phyloP scores from a whole-genome alignment of 1,139 yeast species.

The Komagataea norvegica region DNA sequence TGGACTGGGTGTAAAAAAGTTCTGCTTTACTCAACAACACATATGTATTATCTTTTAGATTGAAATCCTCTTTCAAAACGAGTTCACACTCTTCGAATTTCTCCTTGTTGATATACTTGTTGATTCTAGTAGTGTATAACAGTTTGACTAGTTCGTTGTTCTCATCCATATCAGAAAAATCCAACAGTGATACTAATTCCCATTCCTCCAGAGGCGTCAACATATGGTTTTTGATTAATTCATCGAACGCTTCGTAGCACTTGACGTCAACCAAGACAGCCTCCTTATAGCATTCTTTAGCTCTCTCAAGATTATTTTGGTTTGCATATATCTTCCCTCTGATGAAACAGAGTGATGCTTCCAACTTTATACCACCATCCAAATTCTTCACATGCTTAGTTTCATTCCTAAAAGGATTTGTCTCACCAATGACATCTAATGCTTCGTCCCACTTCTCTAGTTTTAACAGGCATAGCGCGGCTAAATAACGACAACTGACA shows the following conservation, averaged over 20 bases:
- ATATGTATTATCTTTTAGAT: conserved; percentile 64
- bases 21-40: conserved; percentile 69
- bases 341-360: conserved; percentile 81
- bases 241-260: conserved; percentile 90
- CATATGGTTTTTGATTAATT: conserved; percentile 65
- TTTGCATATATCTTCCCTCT: conserved; percentile 82
- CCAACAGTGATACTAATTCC: conserved; percentile 64
- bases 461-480: conserved; percentile 71
- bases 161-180: conserved; percentile 73
- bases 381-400: conserved; percentile 40
- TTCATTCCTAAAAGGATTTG: conserved; percentile 56
- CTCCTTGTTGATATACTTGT: conserved; percentile 62
- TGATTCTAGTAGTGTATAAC: conserved; percentile 70
- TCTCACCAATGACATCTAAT: conserved; percentile 76
- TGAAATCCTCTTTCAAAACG: conserved; percentile 65
- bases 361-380: conserved; percentile 80
- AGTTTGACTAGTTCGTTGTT: conserved; percentile 75
- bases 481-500: conserved; percentile 77
- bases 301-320: conserved; percentile 79
- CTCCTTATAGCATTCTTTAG: conserved; percentile 83
- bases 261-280: conserved; percentile 86
- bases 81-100: conserved; percentile 63
- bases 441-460: conserved; percentile 88
- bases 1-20: conserved; percentile 68
- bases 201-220: conserved; percentile 86